These are phyloP conservation scores for Chalara sp. DNA, from an alignment of 2,329 filamentous ascomycete genomes.

Conservation along the genomic window DNA sequence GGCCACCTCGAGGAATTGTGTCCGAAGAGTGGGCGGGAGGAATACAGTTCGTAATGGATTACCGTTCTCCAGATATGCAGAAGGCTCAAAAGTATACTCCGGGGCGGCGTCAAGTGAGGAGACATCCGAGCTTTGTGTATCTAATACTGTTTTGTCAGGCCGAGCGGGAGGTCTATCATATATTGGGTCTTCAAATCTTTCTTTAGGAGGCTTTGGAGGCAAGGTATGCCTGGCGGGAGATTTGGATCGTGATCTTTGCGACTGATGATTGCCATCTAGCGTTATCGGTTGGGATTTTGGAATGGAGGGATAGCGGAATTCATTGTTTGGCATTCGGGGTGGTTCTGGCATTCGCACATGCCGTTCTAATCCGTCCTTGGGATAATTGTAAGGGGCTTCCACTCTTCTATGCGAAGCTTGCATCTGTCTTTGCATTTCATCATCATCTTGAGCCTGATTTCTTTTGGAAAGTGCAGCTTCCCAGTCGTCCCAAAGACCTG, in stretches of 20 bases:
- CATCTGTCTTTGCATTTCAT: constrained; percentile 44
- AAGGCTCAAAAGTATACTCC: constrained; percentile 68
- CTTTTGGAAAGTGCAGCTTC: constrained; percentile 34
- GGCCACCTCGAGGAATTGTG: constrained; percentile 68
- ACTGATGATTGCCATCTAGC: constrained; percentile 24
- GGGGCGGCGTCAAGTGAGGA: neutral
- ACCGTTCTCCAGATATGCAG: constrained; percentile 85
- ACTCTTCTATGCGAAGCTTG: constrained; percentile 40
- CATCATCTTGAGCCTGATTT: constrained; percentile 21
- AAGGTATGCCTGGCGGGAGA: constrained; percentile 3
- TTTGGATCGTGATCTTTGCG: constrained; percentile 2
- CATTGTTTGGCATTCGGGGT: constrained; percentile 1
- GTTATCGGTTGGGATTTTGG: constrained; percentile 42
- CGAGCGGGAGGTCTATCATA: constrained; percentile 5
- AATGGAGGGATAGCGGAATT: constrained; percentile 53
- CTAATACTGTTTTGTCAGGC: constrained; percentile 20
- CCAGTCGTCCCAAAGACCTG: constrained; percentile 47
- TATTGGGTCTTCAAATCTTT: constrained; percentile 8
- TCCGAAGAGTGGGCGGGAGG: constrained; percentile 68
- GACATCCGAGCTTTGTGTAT: neutral
- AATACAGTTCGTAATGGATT: constrained; percentile 82
- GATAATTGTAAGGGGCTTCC: constrained; percentile 22
- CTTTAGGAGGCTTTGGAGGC: constrained; percentile 25
- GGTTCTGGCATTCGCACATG: neutral
- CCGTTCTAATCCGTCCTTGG: neutral